These are phyloP conservation scores for Rhodofomes roseus DNA, from an alignment of 1,284 basidiomycete genomes.

Conservation along the genomic window DNA sequence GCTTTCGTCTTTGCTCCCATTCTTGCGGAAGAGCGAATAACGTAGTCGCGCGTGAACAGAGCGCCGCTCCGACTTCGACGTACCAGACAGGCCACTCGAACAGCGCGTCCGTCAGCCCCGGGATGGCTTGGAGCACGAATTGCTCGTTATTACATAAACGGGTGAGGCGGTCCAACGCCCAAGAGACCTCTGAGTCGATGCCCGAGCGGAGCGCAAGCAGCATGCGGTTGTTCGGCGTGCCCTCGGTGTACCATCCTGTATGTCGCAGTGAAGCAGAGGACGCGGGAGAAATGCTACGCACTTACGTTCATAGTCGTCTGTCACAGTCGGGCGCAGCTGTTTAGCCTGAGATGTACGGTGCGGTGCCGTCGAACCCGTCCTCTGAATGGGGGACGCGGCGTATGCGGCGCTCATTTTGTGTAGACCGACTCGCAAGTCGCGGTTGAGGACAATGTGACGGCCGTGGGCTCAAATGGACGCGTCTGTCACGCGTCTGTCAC, in stretches of 20 bases:
- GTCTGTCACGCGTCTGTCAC: not conserved
- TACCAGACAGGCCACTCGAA: slow-evolving; percentile 84
- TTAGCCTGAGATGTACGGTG: slow-evolving; percentile 15
- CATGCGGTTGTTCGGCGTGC: slow-evolving; percentile 73
- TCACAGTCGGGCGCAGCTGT: slow-evolving; percentile 42
- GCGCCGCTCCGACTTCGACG: slow-evolving; percentile 46
- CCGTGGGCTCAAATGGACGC: not conserved
- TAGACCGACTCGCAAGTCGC: not conserved
- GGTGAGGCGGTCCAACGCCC: slow-evolving; percentile 78
- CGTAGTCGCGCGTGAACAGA: slow-evolving; percentile 33
- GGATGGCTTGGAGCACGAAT: slow-evolving; percentile 63
- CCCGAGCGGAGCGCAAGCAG: slow-evolving; percentile 74
- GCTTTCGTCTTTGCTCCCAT: slow-evolving; percentile 52
- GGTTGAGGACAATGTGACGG: not conserved
- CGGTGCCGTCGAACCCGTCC: slow-evolving; percentile 7
- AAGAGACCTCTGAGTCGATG: slow-evolving; percentile 71
- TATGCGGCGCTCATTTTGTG: slow-evolving; percentile 4
- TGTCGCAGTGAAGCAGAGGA: not conserved
- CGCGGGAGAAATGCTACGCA: not conserved
- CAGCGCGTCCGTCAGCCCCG: slow-evolving; percentile 73
- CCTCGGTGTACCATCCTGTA: slow-evolving; percentile 78
- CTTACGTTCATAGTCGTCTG: slow-evolving; percentile 76
- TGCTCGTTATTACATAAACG: slow-evolving; percentile 73
- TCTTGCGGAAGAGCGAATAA: slow-evolving; percentile 55
- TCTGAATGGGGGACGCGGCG: slow-evolving; percentile 4